phyloP scores from a whole-genome alignment of 345 rosid species.

The Draba incana region DNA sequence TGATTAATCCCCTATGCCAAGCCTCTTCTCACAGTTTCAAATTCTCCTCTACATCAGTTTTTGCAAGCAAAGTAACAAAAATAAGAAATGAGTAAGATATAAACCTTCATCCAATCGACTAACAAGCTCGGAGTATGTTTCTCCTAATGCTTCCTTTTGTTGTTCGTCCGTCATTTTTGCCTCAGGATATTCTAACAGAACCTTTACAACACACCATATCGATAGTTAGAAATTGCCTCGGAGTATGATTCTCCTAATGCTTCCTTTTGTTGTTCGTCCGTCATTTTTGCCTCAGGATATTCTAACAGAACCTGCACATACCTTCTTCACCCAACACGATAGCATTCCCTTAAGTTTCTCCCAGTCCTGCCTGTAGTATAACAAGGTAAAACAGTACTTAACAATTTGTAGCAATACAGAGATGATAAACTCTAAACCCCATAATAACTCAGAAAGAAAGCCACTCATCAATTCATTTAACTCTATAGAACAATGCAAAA shows the following conservation, averaged over 20 bases:
- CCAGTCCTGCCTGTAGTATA: slow-evolving; percentile 77
- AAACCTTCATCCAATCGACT: slow-evolving; percentile 78
- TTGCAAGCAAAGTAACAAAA: slow-evolving; percentile 15
- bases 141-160: slow-evolving; percentile 70
- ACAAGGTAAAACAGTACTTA: slow-evolving; percentile 8
- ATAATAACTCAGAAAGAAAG: slow-evolving; percentile 4
- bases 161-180: slow-evolving; percentile 62
- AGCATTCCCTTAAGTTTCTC: slow-evolving; percentile 71
- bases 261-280: slow-evolving; percentile 61
- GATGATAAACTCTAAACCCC: neutral
- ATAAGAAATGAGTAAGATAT: slow-evolving; percentile 27
- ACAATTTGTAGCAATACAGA: neutral
- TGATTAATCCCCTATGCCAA: neutral
- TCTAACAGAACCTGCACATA: slow-evolving; percentile 86
- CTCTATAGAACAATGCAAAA: slow-evolving; percentile 6
- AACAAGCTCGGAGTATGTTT: slow-evolving; percentile 61
- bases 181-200: slow-evolving; percentile 84
- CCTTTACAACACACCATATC: slow-evolving; percentile 50
- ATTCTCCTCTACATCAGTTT: neutral
- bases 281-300: slow-evolving; percentile 81
- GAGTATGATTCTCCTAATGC: slow-evolving; percentile 31
- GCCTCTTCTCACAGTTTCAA: slow-evolving; percentile 26
- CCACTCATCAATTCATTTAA: slow-evolving; percentile 9
- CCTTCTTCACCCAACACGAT: slow-evolving; percentile 94
- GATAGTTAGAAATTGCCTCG: slow-evolving; percentile 18